phyloP scores from a whole-genome alignment of 2,329 filamentous ascomycete species.

The Xylariaceae sp. region DNA sequence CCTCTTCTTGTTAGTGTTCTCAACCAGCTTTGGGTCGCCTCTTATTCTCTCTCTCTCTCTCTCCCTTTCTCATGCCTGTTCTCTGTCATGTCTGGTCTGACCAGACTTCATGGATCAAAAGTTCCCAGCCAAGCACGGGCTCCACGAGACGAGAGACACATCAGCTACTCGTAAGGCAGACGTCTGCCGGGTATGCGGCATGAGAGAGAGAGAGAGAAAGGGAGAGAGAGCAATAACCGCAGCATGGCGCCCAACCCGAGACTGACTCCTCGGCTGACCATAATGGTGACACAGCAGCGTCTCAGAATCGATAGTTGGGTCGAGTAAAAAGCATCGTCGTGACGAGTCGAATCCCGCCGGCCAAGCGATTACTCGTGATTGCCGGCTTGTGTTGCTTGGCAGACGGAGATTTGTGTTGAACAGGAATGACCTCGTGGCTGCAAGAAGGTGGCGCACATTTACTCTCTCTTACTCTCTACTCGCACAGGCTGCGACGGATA shows the following conservation, averaged over 20 bases:
- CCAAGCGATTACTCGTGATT: neutral
- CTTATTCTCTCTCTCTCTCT: too few species aligned
- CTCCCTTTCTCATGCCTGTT: neutral
- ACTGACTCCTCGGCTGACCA: neutral
- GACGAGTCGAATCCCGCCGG: neutral
- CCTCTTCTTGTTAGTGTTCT: neutral
- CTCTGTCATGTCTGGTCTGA: neutral
- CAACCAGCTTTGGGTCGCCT: neutral
- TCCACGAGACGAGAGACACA: neutral
- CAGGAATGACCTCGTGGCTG: neutral
- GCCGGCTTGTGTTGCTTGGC: slow-evolving; percentile 5
- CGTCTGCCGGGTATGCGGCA: neutral
- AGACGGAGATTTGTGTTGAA: neutral
- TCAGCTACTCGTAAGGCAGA: neutral
- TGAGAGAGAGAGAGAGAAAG: neutral
- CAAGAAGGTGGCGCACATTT: neutral
- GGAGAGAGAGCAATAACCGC: neutral
- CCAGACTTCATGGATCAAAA: neutral
- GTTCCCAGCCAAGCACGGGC: neutral
- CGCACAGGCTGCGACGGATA: neutral
- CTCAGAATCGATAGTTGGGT: neutral
- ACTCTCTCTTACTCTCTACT: too few species aligned
- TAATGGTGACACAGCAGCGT: slow-evolving; percentile 4
- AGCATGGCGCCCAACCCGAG: neutral
- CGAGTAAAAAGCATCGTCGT: neutral